These are phyloP conservation scores for Pythium brachiatum DNA, from an alignment of 352 stramenopile species.

Conservation along the genomic window DNA sequence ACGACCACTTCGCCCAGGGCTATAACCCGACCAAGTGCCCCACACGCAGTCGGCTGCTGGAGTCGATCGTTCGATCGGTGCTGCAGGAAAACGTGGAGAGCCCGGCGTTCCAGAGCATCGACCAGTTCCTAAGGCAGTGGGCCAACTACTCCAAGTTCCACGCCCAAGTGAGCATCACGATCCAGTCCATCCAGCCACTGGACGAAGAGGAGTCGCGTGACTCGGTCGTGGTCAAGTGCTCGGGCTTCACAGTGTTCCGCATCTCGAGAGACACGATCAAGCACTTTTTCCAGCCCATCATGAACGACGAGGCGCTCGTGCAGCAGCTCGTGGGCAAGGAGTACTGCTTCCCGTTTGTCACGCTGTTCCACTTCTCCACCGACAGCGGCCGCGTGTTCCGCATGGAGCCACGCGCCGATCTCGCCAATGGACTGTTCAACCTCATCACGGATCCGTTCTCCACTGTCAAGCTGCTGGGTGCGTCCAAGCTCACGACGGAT, in stretches of 20 bases:
- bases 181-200: constrained; percentile 36
- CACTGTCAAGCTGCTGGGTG: constrained; percentile 50
- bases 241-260: constrained; percentile 40
- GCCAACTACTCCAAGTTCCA: constrained; percentile 65
- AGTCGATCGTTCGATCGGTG: constrained; percentile 44
- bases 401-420: constrained; percentile 48
- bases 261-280: constrained; percentile 64
- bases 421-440: constrained; percentile 48
- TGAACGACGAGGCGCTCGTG: constrained; percentile 57
- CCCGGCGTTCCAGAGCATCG: constrained; percentile 43
- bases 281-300: constrained; percentile 58
- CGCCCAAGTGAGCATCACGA: constrained; percentile 34
- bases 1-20: constrained; percentile 40
- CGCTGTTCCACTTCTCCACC: constrained; percentile 52
- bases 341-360: constrained; percentile 54
- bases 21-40: constrained; percentile 36
- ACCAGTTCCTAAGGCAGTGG: constrained; percentile 56
- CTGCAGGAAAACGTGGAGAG: constrained; percentile 52
- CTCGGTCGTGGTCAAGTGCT: constrained; percentile 39
- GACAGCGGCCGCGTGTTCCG: constrained; percentile 44
- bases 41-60: constrained; percentile 24
- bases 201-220: constrained; percentile 28
- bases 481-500: constrained; percentile 49
- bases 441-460: constrained; percentile 52
- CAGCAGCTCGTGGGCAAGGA: constrained; percentile 57